Conservation (phyloP, 2,329 filamentous ascomycete genomes). For the Rhynchosporium secalis region DNA sequence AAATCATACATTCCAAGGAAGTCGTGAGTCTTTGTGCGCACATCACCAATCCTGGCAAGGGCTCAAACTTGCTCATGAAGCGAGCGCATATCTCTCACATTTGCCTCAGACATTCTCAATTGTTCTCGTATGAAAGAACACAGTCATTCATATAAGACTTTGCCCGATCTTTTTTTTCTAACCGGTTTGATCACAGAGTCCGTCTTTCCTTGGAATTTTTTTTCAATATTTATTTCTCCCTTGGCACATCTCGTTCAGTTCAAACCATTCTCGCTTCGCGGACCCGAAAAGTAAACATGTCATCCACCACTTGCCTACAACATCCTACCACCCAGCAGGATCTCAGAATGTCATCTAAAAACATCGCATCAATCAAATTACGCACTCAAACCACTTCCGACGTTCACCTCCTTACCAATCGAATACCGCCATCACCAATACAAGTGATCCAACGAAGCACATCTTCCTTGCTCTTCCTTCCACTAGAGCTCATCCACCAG, state of each 20-base stretch:
- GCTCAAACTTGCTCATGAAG: slow-evolving; percentile 19
- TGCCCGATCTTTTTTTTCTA: background rate
- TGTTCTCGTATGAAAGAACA: background rate
- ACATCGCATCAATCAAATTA: background rate
- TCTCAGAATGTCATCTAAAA: background rate
- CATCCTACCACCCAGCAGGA: background rate
- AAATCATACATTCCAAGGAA: background rate
- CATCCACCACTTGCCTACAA: background rate
- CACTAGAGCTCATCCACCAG: background rate
- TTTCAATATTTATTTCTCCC: background rate
- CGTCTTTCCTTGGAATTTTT: background rate
- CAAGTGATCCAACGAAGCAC: background rate
- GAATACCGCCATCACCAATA: background rate
- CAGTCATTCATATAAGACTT: background rate
- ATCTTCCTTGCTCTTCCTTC: background rate
- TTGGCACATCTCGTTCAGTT: background rate
- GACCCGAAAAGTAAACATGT: background rate
- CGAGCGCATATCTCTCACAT: background rate
- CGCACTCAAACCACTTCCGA: background rate
- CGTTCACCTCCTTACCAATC: background rate
- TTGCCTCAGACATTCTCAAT: background rate
- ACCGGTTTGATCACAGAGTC: background rate
- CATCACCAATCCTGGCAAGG: background rate
- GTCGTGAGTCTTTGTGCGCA: background rate
- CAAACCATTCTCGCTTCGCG: background rate